Evolutionary conservation across 1,284 basidiomycete genomes (phyloP), one percentile per base, ranked within the genome.

Genomic region (Phylloporus sp.): DNA sequence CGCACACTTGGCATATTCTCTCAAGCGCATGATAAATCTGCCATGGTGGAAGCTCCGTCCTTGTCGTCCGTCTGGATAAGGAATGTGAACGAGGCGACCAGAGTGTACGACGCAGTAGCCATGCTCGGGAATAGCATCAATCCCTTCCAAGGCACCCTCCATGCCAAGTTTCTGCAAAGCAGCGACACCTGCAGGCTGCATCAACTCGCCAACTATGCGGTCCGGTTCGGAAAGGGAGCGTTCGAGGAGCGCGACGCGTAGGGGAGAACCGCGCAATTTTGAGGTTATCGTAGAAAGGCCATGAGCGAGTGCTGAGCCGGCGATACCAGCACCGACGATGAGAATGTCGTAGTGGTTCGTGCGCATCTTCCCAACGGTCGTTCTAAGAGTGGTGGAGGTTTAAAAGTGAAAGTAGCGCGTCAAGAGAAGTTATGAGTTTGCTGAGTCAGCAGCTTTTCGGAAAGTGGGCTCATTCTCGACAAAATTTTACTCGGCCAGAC

Each of bases 201-300:
- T 85, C 2, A 99, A 89, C 81, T 99, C 98, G 47, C 98, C 97
- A 49, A 99, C 97, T 74, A 99, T 99, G 32, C 97, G 89, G 85
- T 99, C 96, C 0, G 98, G 97, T 80, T 97, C 93, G 1, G 91
- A 85, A 17, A 99, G 86, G 52, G 97, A 97, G 59, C 96, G 89
- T 81, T 98, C 95, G 68, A 98, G 83, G 4, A 97, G 82, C 27
- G 91, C 91, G 69, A 97, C 90, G n/a, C 88, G 89, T 41, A 96
- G 85, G 2, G 91, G 91, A 64, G 83, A 83, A 27, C 80, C 65
- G 65, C 87, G 85, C 14, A 82, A 76, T 56, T 85, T 74, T 0
- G 80, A 78, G 6, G 78, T 75, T 65, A 79, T 70, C 23, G 85
- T 85, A 10, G 92, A 87, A 63, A 94, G 88, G 0, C 89, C 90